phyloP scores from a whole-genome alignment of 2,329 filamentous ascomycete genomes.

The Diplodia mutila region DNA sequence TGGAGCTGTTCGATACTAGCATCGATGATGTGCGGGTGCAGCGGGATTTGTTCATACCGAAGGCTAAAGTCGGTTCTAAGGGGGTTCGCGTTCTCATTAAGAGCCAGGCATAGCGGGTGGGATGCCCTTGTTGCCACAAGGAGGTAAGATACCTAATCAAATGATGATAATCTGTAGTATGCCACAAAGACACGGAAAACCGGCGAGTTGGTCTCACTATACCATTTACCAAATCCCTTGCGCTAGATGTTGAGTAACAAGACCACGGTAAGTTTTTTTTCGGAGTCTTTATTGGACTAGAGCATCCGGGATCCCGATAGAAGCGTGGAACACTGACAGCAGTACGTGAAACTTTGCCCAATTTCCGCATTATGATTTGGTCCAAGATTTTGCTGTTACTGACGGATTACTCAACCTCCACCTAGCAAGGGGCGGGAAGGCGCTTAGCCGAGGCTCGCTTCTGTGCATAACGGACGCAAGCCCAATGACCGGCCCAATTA shows the following conservation, averaged over 20 bases:
- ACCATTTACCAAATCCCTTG: neutral
- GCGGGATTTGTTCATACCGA: slow-evolving; percentile 46
- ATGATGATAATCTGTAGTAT: neutral
- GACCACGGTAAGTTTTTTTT: too few species aligned
- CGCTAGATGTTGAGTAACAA: too few species aligned
- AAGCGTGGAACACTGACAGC: neutral
- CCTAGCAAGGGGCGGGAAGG: neutral
- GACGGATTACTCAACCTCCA: neutral
- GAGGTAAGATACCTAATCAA: neutral
- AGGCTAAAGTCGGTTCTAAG: slow-evolving; percentile 37
- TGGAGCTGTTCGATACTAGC: slow-evolving; percentile 31
- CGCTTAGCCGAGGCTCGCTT: neutral
- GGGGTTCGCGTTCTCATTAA: slow-evolving; percentile 38
- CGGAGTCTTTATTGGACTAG: neutral
- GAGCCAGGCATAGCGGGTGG: neutral
- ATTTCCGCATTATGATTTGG: too few species aligned
- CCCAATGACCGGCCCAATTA: neutral
- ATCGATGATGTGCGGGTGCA: slow-evolving; percentile 39
- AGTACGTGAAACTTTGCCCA: too few species aligned
- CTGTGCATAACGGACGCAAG: neutral
- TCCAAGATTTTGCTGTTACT: neutral
- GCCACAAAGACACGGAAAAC: neutral
- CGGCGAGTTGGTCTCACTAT: neutral
- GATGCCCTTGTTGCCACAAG: neutral
- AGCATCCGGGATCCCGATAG: neutral